Evolutionary conservation across 257 asterid species (phyloP).

Genomic region (Marsdenia floribunda): DNA sequence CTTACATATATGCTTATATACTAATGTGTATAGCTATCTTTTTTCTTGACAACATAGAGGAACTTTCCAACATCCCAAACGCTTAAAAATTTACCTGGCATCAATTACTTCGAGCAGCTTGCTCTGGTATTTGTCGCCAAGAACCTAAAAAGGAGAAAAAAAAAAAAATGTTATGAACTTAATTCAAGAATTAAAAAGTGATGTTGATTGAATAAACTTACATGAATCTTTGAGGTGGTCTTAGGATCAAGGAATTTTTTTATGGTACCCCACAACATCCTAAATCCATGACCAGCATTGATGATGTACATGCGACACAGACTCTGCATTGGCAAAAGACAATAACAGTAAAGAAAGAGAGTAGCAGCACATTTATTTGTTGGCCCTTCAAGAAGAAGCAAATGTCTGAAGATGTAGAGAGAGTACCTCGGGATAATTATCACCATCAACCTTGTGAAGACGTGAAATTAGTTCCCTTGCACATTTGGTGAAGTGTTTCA

Average conservation of each 20-base stretch:
- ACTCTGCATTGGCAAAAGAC: constrained; percentile 37
- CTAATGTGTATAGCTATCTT: not conserved
- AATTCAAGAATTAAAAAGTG: not conserved
- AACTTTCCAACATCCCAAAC: not conserved
- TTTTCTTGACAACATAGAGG: not conserved
- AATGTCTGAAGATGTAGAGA: no score
- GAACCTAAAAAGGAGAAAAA: constrained; percentile 43
- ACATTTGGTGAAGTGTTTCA: constrained; percentile 74
- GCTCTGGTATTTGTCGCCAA: constrained; percentile 88
- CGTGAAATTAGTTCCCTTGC: constrained; percentile 90
- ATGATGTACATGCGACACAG: constrained; percentile 88
- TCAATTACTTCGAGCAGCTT: constrained; percentile 88
- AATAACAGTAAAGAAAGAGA: not conserved
- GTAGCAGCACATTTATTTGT: no score
- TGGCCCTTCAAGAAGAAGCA: no score
- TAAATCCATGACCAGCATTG: constrained; percentile 96
- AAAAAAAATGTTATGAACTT: not conserved
- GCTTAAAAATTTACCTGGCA: constrained; percentile 48
- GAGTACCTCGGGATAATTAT: constrained; percentile 89
- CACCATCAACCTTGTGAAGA: constrained; percentile 86
- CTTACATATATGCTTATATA: no score
- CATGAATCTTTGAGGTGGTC: constrained; percentile 92
- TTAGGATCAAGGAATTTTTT: constrained; percentile 96
- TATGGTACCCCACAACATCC: constrained; percentile 95
- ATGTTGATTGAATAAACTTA: constrained; percentile 20